phyloP scores from a whole-genome alignment of 495 filamentous ascomycete genomes.

The Penicillium ochrochloron region DNA sequence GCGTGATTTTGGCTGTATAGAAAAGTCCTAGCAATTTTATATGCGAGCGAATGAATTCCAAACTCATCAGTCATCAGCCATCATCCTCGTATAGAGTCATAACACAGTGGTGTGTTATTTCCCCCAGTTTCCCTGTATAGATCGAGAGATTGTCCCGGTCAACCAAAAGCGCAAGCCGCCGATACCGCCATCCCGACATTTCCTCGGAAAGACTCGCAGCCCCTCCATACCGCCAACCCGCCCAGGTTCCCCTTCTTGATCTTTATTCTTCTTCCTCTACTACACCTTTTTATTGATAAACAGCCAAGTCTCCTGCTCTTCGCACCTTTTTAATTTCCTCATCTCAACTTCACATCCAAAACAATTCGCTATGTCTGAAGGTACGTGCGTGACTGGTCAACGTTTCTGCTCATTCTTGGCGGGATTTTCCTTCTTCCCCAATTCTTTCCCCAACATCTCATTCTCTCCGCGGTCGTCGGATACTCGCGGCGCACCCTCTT shows the following conservation, averaged over 20 bases:
- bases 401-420: constrained; percentile 21
- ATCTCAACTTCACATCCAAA: constrained; percentile 4
- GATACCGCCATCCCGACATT: constrained; percentile 11
- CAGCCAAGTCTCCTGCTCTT: constrained; percentile 1
- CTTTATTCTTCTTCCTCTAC: background rate
- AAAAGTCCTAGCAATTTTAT: constrained; percentile 1
- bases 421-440: constrained; percentile 17
- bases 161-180: constrained; percentile 16
- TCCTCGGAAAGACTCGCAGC: constrained; percentile 13
- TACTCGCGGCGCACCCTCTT: constrained; percentile 14
- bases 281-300: background rate
- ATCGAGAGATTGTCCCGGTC: constrained; percentile 8
- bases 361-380: constrained; percentile 20
- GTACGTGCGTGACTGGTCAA: constrained; percentile 24
- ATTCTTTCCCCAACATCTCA: constrained; percentile 18
- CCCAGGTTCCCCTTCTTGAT: background rate
- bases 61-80: too few relatives aligned
- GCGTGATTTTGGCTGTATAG: background rate
- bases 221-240: constrained; percentile 1
- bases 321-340: background rate
- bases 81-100: background rate
- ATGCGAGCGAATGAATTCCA: constrained; percentile 9
- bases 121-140: background rate
- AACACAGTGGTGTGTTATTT: background rate
- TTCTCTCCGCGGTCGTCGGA: constrained; percentile 6